A percentile compares a stretch with the other conserved stretches of the same genome.
These are phyloP conservation scores for Cephaloascus fragrans DNA, from an alignment of 805 yeast species.

Conservation along the genomic window DNA sequence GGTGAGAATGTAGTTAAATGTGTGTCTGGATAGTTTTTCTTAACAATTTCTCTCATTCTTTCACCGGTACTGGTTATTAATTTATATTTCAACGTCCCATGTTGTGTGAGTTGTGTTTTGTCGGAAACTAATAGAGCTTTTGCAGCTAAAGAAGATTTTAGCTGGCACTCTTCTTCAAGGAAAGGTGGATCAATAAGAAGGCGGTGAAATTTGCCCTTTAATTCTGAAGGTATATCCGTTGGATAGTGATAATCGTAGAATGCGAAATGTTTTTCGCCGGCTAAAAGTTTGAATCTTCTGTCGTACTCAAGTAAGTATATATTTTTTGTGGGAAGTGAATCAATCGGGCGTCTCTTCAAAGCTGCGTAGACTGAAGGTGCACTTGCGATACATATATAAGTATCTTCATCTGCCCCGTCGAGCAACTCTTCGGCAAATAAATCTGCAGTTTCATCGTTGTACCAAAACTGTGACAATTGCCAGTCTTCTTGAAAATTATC, in stretches of 20 bases:
- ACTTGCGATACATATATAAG: slow-evolving; percentile 68
- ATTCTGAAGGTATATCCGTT: slow-evolving; percentile 41
- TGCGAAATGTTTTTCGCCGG: slow-evolving; percentile 57
- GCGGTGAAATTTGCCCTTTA: slow-evolving; percentile 58
- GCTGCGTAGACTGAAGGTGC: slow-evolving; percentile 94
- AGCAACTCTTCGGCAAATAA: slow-evolving; percentile 59
- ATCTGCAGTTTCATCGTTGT: slow-evolving; percentile 64
- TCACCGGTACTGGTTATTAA: slow-evolving; percentile 84
- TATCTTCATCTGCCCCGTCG: slow-evolving; percentile 65
- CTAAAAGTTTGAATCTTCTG: slow-evolving; percentile 61
- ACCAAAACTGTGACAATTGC: slow-evolving; percentile 94
- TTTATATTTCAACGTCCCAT: slow-evolving; percentile 33
- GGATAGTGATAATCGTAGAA: slow-evolving; percentile 75
- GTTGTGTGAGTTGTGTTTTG: slow-evolving; percentile 20
- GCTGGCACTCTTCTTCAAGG: slow-evolving; percentile 72
- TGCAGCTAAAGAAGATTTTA: slow-evolving; percentile 58
- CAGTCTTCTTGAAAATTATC: slow-evolving; percentile 83
- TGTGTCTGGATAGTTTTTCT: slow-evolving; percentile 53
- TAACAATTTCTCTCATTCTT: slow-evolving; percentile 63
- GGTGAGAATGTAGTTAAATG: slow-evolving; percentile 62
- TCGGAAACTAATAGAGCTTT: slow-evolving; percentile 41
- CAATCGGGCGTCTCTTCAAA: slow-evolving; percentile 41
- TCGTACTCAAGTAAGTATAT: slow-evolving; percentile 76
- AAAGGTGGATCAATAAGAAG: slow-evolving; percentile 84
- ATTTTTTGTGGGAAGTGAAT: slow-evolving; percentile 51